A percentile compares a stretch with the other conserved stretches of the same genome.
These are phyloP conservation scores for Thamnidium elegans DNA, from an alignment of 192 early-diverging fungal genomes.

Conservation along the genomic window DNA sequence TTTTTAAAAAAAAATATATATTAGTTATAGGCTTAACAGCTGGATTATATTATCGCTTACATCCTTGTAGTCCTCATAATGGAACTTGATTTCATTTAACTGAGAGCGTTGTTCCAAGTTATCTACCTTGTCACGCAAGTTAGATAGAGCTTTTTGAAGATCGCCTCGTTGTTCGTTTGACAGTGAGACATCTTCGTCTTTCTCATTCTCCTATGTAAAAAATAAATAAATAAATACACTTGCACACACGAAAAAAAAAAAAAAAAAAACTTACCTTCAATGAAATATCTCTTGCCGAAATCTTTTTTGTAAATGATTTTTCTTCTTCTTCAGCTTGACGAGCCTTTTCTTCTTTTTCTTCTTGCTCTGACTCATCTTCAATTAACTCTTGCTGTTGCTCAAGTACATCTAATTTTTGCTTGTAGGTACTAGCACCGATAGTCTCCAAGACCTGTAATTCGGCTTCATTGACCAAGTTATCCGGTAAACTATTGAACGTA, in stretches of 20 bases:
- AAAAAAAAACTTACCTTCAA: background rate
- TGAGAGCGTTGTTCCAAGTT: constrained; percentile 52
- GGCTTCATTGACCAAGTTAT: constrained; percentile 84
- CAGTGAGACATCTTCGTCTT: constrained; percentile 41
- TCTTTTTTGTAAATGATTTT: background rate
- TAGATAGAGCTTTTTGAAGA: constrained; percentile 46
- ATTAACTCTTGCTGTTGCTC: constrained; percentile 95
- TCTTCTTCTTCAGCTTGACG: constrained; percentile 47
- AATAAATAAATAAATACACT: background rate
- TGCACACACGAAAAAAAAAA: background rate
- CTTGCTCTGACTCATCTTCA: constrained; percentile 85
- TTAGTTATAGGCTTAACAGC: background rate
- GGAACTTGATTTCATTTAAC: constrained; percentile 52
- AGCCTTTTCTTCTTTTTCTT: constrained; percentile 58
- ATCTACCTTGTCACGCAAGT: constrained; percentile 51
- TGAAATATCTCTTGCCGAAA: background rate
- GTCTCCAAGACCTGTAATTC: constrained; percentile 78
- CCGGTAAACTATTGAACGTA: constrained; percentile 80
- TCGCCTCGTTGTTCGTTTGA: constrained; percentile 51
- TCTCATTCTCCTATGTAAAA: constrained; percentile 21
- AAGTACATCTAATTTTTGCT: constrained; percentile 87
- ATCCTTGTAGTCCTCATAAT: constrained; percentile 58
- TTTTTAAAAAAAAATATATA: background rate
- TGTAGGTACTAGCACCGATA: constrained; percentile 78
- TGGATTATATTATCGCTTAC: constrained; percentile 23